Evolutionary conservation across 2,329 filamentous ascomycete genomes (phyloP), one percentile per base, ranked within the genome.

Genomic region (Stagonosporopsis tanaceti): DNA sequence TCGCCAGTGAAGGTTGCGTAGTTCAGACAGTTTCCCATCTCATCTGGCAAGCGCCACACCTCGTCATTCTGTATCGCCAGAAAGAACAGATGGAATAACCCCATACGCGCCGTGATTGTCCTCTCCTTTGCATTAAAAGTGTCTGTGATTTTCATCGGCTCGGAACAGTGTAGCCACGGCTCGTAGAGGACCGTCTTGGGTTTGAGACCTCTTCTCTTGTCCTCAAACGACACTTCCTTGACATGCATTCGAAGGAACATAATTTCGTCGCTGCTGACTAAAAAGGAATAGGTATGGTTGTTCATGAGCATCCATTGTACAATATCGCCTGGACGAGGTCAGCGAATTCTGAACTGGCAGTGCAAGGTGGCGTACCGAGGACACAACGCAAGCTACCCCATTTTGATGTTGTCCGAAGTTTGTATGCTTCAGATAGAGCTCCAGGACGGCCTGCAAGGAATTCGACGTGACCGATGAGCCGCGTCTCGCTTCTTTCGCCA

Each of bases 301-400:
- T 39, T 54, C 50, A 60, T 52, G 15, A 66, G 46, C 66, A 69
- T 69, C 55, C 56, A 63, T 22, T 62, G 61, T 5, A 57, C 59
- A 1, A 68, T 51, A 8, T 67, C 58, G 15, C 66, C 66, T 69
- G 20, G n/a, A 53, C 3, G 8, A 3, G 11, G 7, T 47, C 7
- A 55, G 47, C 46, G 20, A 20, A 20, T 20, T 20, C 20, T 20
- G 20, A 20, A 20, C 20, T 20, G 20, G 20, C 20, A 20, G 20
- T 20, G 20, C 20, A n/a, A 1, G 11, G 11, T 20, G 6, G 25
- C 53, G 42, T 48, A 65, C 65, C 65, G 11, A 68, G 27, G 8
- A 68, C 58, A 34, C 64, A 65, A 22, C 65, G 53, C n/a, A 67
- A 46, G 39, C 65, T 67, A 1, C 64, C 64, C 58, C 61, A 68